These are phyloP conservation scores for Phytophthora litchii DNA, from an alignment of 352 stramenopile species.

Conservation along the genomic window DNA sequence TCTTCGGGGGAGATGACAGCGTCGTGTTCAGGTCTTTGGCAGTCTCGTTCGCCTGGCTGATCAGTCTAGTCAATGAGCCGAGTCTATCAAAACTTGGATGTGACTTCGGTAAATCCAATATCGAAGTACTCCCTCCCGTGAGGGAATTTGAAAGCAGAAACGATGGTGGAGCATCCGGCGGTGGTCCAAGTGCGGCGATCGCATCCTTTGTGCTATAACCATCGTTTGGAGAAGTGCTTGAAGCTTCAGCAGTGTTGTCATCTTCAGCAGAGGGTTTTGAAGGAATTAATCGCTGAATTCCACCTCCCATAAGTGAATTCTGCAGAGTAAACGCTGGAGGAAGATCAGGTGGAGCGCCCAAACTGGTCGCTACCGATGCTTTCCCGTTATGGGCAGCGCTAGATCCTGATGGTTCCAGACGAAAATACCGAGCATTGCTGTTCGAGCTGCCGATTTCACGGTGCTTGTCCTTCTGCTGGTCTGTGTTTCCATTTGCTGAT, in stretches of 20 bases:
- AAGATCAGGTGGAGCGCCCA: slow-evolving; percentile 48
- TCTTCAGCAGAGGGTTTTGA: background rate
- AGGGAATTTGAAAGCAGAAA: slow-evolving; percentile 30
- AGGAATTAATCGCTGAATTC: slow-evolving; percentile 53
- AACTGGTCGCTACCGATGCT: background rate
- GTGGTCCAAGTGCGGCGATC: slow-evolving; percentile 16
- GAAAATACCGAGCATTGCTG: slow-evolving; percentile 26
- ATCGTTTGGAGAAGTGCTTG: background rate
- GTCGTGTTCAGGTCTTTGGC: slow-evolving; percentile 13
- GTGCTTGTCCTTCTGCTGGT: slow-evolving; percentile 2
- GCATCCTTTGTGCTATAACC: slow-evolving; percentile 6
- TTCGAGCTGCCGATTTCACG: slow-evolving; percentile 20
- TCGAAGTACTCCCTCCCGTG: slow-evolving; percentile 23
- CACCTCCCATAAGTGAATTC: slow-evolving; percentile 76
- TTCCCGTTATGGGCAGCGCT: slow-evolving; percentile 6
- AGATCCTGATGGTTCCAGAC: slow-evolving; percentile 17
- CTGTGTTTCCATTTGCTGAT: slow-evolving; percentile 3
- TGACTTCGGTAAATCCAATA: slow-evolving; percentile 7
- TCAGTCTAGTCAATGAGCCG: slow-evolving; percentile 19
- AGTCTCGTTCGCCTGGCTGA: slow-evolving; percentile 18
- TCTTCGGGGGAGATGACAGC: slow-evolving; percentile 13
- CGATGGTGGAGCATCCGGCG: slow-evolving; percentile 20
- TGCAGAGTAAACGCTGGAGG: slow-evolving; percentile 57
- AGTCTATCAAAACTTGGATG: slow-evolving; percentile 21
- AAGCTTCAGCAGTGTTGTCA: background rate